These are phyloP conservation scores for Colletotrichum australisinense DNA, from an alignment of 2,329 filamentous ascomycete species.

Conservation along the genomic window DNA sequence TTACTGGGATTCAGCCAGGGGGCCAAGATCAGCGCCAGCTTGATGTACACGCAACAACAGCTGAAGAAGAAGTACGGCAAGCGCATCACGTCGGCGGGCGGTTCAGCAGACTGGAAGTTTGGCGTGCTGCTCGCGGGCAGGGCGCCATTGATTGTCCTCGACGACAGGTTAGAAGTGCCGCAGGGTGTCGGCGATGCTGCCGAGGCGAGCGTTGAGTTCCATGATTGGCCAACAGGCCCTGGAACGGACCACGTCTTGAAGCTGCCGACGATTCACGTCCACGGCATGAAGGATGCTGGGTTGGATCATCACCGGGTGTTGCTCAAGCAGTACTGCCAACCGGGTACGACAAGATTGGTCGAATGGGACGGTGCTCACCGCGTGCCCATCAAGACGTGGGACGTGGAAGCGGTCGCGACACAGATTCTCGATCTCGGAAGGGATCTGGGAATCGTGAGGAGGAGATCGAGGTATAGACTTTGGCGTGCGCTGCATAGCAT, in stretches of 20 bases:
- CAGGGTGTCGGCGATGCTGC: constrained; percentile 40
- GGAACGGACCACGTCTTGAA: constrained; percentile 58
- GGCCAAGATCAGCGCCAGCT: constrained; percentile 68
- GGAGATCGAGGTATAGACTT: constrained; percentile 16
- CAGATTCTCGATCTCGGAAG: constrained; percentile 64
- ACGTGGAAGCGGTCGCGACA: constrained; percentile 69
- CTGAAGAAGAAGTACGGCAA: constrained; percentile 50
- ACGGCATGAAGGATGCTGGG: constrained; percentile 71
- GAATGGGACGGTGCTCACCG: constrained; percentile 82
- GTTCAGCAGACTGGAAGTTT: constrained; percentile 63
- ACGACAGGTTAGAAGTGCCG: constrained; percentile 44
- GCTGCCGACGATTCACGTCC: constrained; percentile 75
- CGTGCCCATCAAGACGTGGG: constrained; percentile 74
- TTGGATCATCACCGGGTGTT: constrained; percentile 68
- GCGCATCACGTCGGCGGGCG: constrained; percentile 40
- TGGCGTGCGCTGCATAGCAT: neutral
- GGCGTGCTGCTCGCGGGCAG: constrained; percentile 72
- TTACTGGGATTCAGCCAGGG: constrained; percentile 76
- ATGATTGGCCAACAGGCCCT: constrained; percentile 55
- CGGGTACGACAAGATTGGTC: constrained; percentile 64
- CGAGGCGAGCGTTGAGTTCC: constrained; percentile 49
- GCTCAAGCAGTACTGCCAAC: constrained; percentile 68
- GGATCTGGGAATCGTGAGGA: constrained; percentile 39
- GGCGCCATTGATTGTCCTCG: constrained; percentile 67
- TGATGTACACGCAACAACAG: constrained; percentile 72